Percentiles rank a stretch among this genome's conserved stretches.
Conservation (phyloP, 345 rosid genomes). For the Brassica carinata region DNA sequence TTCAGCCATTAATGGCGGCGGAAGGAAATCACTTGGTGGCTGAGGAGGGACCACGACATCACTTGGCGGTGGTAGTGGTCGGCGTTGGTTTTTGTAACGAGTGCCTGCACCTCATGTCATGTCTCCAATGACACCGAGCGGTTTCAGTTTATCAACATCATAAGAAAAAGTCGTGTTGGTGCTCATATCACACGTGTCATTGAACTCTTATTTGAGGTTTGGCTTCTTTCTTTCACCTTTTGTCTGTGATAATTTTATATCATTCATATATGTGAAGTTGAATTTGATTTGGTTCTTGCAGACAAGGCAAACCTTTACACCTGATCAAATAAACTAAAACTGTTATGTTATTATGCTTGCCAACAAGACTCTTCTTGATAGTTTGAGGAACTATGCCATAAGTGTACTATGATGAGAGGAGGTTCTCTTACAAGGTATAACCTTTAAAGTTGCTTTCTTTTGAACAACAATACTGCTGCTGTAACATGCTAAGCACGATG, state of each 20-base stretch:
- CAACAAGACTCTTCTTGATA: slow-evolving; percentile 80
- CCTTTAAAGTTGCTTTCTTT: background rate
- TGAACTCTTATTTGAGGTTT: slow-evolving; percentile 58
- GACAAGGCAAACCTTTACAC: slow-evolving; percentile 69
- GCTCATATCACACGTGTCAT: slow-evolving; percentile 93
- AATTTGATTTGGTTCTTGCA: slow-evolving; percentile 29
- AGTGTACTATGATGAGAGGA: slow-evolving; percentile 68
- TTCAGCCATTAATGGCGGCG: slow-evolving; percentile 53
- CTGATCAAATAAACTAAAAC: slow-evolving; percentile 75
- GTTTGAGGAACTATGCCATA: slow-evolving; percentile 69
- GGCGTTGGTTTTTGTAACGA: background rate
- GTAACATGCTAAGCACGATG: slow-evolving; percentile 66
- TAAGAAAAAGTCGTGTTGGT: slow-evolving; percentile 72
- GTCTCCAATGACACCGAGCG: slow-evolving; percentile 74
- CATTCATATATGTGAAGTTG: background rate
- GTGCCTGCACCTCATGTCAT: slow-evolving; percentile 47
- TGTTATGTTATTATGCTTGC: slow-evolving; percentile 66
- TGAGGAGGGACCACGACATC: background rate
- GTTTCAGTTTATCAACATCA: slow-evolving; percentile 57
- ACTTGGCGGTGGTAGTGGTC: slow-evolving; percentile 16
- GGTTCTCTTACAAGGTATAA: slow-evolving; percentile 81
- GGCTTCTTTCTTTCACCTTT: background rate
- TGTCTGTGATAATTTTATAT: no score
- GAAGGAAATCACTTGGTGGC: background rate
- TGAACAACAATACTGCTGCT: background rate